Evolutionary conservation across 169 alveolate species (phyloP).

Genomic region (Eimeria acervulina): DNA sequence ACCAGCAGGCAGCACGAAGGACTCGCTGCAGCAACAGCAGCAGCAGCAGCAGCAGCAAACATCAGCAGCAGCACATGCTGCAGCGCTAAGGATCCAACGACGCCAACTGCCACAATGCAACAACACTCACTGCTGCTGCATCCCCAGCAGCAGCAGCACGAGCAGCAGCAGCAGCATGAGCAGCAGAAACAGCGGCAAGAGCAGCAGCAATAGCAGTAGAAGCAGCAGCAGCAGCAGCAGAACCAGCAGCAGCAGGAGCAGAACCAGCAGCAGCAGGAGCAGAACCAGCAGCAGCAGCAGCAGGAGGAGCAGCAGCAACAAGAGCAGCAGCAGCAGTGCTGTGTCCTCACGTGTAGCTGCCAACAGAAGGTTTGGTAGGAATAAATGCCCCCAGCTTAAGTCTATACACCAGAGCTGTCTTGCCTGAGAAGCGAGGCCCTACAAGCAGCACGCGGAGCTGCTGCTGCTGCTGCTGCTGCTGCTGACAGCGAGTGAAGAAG

Average conservation of each 20-base stretch:
- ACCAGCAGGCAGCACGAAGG: background rate
- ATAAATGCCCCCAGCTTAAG: conserved; percentile 76
- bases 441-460: conserved; percentile 61
- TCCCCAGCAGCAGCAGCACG: background rate
- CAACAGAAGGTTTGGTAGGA: conserved; percentile 70
- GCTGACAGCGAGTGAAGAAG: background rate
- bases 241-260: too few species aligned
- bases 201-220: too few species aligned
- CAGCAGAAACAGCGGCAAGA: too few species aligned
- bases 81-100: background rate
- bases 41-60: too few species aligned
- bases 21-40: conserved; percentile 31
- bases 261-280: too few species aligned
- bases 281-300: too few species aligned
- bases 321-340: background rate
- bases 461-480: conserved; percentile 29
- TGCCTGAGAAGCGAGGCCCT: conserved; percentile 68
- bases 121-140: conserved; percentile 32
- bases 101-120: background rate
- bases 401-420: conserved; percentile 76
- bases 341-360: conserved; percentile 39
- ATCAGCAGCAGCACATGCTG: too few species aligned
- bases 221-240: too few species aligned
- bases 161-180: too few species aligned
- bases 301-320: conserved; percentile 39